Base-by-base conservation (phyloP, 139 green algal genomes). In the Bryopsis sp. region DNA sequence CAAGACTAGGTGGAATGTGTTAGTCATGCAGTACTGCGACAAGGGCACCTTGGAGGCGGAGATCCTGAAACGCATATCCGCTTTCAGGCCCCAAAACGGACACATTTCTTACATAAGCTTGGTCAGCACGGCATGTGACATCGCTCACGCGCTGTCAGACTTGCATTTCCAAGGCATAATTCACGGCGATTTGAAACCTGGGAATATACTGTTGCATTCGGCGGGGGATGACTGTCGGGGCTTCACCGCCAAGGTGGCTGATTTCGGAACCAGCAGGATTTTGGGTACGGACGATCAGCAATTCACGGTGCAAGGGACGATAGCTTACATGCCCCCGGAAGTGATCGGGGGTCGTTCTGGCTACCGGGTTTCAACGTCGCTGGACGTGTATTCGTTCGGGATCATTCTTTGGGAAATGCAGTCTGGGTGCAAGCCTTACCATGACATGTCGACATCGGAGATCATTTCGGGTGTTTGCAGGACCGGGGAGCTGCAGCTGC, bases 271-370 rank as follows among this genome's bases (percentile, higher is more conserved):
- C 7, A 63, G 54, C n/a, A n/a, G 54, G 19, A 19, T 48, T 48
- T n/a, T 67, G 29, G 34, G 50, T 26, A 36, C 31, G 6, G 15
- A 50, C 11, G 50, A 68, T 5, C 4, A 48, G 63, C 48, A 89
- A 81, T n/a, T 8, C 15, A 61, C 8, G 31, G n/a, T 26, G 15
- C 8, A 61, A 5, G 22, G 62, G 7, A 69, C 62, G 3, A 69
- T 79, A n/a, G 79, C 77, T 22, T 72, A 82, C 73, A 82, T 82
- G 77, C 75, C 72, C 5, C 77, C 77, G 7, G 70, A 74, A 71
- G 47, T 82, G 38, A 47, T 82, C 28, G 63, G 67, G 64, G 63
- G 73, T 33, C n/a, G n/a, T n/a, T n/a, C n/a, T n/a, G n/a, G n/a
- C n/a, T n/a, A n/a, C n/a, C n/a, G n/a, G n/a, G n/a, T n/a, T n/a